Percentiles rank a stretch among this genome's conserved stretches.
phyloP scores from a whole-genome alignment of 177 flowering plant genomes.

The Vitis hybrid region DNA sequence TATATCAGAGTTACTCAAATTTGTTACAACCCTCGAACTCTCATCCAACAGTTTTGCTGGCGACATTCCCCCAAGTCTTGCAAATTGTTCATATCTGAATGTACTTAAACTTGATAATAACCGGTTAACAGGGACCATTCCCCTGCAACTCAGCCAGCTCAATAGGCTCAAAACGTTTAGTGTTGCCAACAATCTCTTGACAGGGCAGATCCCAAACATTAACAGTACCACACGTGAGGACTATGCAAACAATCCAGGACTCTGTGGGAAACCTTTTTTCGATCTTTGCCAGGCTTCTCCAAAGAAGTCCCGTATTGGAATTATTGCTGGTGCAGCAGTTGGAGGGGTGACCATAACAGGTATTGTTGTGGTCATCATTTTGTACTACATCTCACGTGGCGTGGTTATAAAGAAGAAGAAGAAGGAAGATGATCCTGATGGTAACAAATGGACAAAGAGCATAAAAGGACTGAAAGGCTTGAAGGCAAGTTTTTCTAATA shows the following conservation, averaged over 20 bases:
- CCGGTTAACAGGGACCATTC: conserved; percentile 25
- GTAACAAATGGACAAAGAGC: conserved; percentile 64
- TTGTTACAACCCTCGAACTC: conserved; percentile 36
- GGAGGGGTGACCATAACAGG: conserved; percentile 35
- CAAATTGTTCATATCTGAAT: conserved; percentile 43
- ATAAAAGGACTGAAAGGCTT: conserved; percentile 50
- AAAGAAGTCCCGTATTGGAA: conserved; percentile 15
- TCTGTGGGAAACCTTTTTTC: conserved; percentile 43
- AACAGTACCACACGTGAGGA: neutral
- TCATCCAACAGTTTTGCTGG: conserved; percentile 52
- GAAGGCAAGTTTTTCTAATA: conserved; percentile 37
- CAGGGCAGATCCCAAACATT: conserved; percentile 21
- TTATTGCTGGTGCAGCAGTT: conserved; percentile 39
- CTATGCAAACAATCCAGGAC: conserved; percentile 27
- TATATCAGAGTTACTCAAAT: neutral
- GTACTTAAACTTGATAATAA: conserved; percentile 43
- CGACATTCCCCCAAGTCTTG: conserved; percentile 32
- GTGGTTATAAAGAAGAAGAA: conserved; percentile 26
- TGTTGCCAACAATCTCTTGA: conserved; percentile 19
- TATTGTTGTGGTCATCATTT: conserved; percentile 21
- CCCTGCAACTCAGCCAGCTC: conserved; percentile 6
- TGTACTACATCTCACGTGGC: conserved; percentile 28
- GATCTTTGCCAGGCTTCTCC: neutral
- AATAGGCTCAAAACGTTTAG: conserved; percentile 16
- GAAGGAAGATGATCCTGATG: conserved; percentile 60